Conservation (phyloP, 257 asterid genomes). For the Fraxinus pennsylvanica region DNA sequence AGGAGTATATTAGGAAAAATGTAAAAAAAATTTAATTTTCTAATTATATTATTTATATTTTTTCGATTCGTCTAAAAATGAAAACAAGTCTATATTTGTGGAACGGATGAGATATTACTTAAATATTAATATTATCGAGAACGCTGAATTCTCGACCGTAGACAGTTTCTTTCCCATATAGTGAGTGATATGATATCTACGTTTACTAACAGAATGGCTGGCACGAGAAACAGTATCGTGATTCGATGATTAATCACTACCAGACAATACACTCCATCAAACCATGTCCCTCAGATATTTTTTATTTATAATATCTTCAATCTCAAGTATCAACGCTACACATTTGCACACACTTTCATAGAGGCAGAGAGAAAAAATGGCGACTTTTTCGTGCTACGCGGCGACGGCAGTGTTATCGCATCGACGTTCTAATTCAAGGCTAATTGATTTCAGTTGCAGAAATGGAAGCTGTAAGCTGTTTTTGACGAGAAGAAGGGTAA, state of each 20-base stretch:
- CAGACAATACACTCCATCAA: conserved; percentile 29
- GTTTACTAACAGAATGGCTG: not conserved
- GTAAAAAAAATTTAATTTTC: no score
- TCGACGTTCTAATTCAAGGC: conserved; percentile 38
- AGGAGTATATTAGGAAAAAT: no score
- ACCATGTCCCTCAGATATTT: not conserved
- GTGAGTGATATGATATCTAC: no score
- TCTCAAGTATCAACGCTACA: not conserved
- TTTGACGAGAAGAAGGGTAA: conserved; percentile 33
- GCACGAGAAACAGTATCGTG: conserved; percentile 29
- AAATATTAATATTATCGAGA: no score
- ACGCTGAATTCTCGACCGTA: no score
- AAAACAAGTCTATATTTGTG: no score
- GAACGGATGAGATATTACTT: no score
- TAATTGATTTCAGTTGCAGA: conserved; percentile 43
- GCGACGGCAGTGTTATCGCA: conserved; percentile 31
- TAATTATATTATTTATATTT: no score
- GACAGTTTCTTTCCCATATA: no score
- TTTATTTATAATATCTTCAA: not conserved
- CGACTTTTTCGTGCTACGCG: conserved; percentile 42
- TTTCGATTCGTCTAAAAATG: no score
- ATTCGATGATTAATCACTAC: conserved; percentile 12
- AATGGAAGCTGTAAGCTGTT: conserved; percentile 40
- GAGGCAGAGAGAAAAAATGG: conserved; percentile 40
- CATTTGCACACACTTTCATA: conserved; percentile 5